A percentile compares a stretch with the other conserved stretches of the same genome.
Evolutionary conservation across 345 rosid species (phyloP).

Genomic region (Gossypium mustelinum): DNA sequence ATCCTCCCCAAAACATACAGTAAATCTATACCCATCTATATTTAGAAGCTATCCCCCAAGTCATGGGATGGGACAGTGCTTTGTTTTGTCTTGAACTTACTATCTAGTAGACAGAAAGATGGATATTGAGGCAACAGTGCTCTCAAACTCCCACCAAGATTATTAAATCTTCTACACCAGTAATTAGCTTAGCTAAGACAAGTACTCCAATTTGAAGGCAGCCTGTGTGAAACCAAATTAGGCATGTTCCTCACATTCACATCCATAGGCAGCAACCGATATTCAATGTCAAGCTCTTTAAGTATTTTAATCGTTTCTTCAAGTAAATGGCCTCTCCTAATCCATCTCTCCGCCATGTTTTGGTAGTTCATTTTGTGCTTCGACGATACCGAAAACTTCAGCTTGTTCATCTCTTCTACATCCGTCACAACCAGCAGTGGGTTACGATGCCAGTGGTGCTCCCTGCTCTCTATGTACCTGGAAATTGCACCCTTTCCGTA

Average conservation of each 20-base stretch:
- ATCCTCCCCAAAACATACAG: too few species aligned
- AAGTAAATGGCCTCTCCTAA: conserved; percentile 30
- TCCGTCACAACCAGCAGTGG: conserved; percentile 26
- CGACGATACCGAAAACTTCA: conserved; percentile 25
- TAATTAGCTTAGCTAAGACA: background rate
- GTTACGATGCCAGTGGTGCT: conserved; percentile 31
- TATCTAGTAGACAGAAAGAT: background rate
- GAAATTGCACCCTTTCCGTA: background rate
- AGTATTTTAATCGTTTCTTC: conserved; percentile 36
- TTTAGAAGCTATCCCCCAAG: too few species aligned
- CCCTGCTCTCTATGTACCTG: conserved; percentile 31
- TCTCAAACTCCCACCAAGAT: background rate
- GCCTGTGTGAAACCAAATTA: conserved; percentile 18
- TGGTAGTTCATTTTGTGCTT: conserved; percentile 36
- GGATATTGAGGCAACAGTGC: background rate
- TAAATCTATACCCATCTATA: too few species aligned
- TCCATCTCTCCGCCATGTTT: conserved; percentile 25
- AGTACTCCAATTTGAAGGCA: conserved; percentile 37
- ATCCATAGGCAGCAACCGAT: conserved; percentile 39
- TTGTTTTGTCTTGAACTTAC: background rate
- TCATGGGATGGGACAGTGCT: too few species aligned
- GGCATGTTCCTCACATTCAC: conserved; percentile 37
- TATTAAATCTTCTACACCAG: background rate
- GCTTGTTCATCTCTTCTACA: conserved; percentile 51
- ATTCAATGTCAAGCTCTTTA: conserved; percentile 33